Conservation (phyloP, 345 rosid species). For the Brassica nigra region DNA sequence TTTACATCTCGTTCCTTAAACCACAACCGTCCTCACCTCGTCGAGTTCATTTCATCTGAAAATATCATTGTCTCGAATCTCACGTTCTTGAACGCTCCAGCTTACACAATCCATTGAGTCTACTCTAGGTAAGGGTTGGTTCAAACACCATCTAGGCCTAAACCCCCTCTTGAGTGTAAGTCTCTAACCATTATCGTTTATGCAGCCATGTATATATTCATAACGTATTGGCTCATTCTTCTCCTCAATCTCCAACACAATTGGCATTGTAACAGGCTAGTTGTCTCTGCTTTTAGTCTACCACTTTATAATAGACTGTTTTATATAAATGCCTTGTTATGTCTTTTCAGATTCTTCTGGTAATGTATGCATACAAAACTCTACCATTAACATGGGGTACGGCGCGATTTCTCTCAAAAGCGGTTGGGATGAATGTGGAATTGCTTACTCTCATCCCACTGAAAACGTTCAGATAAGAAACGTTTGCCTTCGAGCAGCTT, state of each 20-base stretch:
- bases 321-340: too few relatives aligned
- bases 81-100: slow-evolving; percentile 58
- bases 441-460: slow-evolving; percentile 47
- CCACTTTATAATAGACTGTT: background rate
- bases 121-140: slow-evolving; percentile 57
- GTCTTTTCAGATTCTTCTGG: slow-evolving; percentile 55
- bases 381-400: slow-evolving; percentile 54
- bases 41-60: slow-evolving; percentile 53
- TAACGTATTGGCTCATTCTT: slow-evolving; percentile 47
- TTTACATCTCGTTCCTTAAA: slow-evolving; percentile 46
- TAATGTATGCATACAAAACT: slow-evolving; percentile 58
- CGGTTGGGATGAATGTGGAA: slow-evolving; percentile 76
- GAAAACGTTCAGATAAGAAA: slow-evolving; percentile 48
- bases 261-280: slow-evolving; percentile 62
- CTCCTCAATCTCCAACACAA: slow-evolving; percentile 49
- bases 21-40: slow-evolving; percentile 54
- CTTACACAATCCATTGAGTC: slow-evolving; percentile 62
- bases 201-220: slow-evolving; percentile 51
- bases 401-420: slow-evolving; percentile 63
- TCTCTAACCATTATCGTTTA: background rate
- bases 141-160: background rate
- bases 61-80: slow-evolving; percentile 55
- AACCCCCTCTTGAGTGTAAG: background rate
- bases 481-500: slow-evolving; percentile 42
- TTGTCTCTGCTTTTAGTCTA: background rate